Conservation (phyloP, 1,284 basidiomycete species). For the Mycena citricolor region DNA sequence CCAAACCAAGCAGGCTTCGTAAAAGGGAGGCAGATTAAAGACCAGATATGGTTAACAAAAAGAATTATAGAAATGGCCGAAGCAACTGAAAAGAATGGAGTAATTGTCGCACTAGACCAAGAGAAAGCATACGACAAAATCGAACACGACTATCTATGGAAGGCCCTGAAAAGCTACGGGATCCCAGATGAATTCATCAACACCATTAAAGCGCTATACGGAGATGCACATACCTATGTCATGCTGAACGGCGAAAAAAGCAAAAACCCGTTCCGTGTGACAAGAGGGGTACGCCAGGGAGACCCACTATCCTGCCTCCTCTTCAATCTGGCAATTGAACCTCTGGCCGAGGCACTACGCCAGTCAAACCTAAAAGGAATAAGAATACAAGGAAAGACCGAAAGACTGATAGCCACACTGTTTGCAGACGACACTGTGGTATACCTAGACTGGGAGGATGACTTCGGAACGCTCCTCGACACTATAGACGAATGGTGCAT, state of each 20-base stretch:
- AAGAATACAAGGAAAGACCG: conserved; percentile 11
- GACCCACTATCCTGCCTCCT: conserved; percentile 33
- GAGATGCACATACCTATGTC: conserved; percentile 18
- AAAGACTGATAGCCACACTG: conserved; percentile 18
- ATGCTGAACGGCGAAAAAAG: conserved; percentile 24
- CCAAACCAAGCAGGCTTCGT: conserved; percentile 29
- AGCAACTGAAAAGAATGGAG: conserved; percentile 22
- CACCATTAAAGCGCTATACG: conserved; percentile 24
- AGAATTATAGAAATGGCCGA: conserved; percentile 27
- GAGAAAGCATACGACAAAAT: conserved; percentile 20
- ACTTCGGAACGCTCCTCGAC: conserved; percentile 9
- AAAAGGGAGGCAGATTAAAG: conserved; percentile 11
- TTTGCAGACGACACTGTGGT: conserved; percentile 25
- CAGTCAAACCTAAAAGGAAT: conserved; percentile 23
- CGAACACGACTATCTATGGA: conserved; percentile 27
- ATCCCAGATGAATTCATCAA: conserved; percentile 23
- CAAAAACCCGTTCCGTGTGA: conserved; percentile 14
- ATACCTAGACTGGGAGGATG: conserved; percentile 18
- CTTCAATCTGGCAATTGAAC: conserved; percentile 30
- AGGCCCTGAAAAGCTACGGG: conserved; percentile 2
- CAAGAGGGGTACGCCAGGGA: conserved; percentile 27
- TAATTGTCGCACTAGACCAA: conserved; percentile 27
- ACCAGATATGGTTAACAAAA: conserved; percentile 13
- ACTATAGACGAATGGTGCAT: conserved; percentile 25
- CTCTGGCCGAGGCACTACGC: conserved; percentile 22